Evolutionary conservation across 2,329 filamentous ascomycete species (phyloP).

Genomic region (Trichophyton rubrum): DNA sequence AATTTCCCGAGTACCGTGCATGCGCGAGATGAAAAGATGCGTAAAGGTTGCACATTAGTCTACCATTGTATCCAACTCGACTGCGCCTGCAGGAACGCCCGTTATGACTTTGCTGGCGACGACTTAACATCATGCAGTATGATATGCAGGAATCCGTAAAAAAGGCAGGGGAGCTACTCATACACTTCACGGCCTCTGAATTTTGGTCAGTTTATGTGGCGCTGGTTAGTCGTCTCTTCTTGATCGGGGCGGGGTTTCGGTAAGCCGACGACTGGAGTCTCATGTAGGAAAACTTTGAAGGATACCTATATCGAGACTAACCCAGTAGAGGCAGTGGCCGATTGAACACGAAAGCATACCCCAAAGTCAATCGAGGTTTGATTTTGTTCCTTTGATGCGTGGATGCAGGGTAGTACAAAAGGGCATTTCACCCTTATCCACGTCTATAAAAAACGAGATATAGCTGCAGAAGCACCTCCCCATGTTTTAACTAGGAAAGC

Average conservation of each 20-base stretch:
- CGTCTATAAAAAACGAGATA: background rate
- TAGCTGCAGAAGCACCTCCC: background rate
- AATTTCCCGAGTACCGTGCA: background rate
- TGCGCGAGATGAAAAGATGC: background rate
- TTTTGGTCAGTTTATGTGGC: background rate
- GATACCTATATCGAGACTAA: background rate
- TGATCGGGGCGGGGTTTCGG: background rate
- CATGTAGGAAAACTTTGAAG: background rate
- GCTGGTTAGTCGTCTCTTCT: background rate
- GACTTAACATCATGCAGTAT: background rate
- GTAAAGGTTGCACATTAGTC: background rate
- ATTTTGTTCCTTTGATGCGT: background rate
- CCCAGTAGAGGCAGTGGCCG: background rate
- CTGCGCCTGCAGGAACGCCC: conserved; percentile 1
- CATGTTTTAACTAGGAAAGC: background rate
- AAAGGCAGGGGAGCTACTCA: background rate
- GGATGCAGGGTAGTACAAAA: background rate
- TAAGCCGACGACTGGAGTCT: background rate
- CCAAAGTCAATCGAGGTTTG: background rate
- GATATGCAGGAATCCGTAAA: background rate
- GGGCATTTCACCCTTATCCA: background rate
- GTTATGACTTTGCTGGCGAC: background rate
- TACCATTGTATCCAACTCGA: background rate
- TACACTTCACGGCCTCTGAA: background rate
- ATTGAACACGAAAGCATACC: background rate